Evolutionary conservation across 2,329 filamentous ascomycete genomes (phyloP).

Genomic region (Scleromitrula shiraiana): DNA sequence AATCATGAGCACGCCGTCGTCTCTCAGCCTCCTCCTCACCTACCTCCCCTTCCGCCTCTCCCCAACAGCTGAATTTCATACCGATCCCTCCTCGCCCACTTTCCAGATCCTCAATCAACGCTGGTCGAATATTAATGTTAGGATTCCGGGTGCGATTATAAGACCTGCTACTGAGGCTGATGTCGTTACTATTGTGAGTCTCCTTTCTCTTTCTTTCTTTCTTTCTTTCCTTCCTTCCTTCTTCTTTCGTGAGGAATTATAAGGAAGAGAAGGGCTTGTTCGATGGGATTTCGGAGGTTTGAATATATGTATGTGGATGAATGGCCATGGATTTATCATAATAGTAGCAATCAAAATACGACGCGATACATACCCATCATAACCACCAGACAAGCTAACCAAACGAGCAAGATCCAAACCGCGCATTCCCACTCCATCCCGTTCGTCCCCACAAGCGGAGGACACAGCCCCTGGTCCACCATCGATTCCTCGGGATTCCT

Average conservation of each 20-base stretch:
- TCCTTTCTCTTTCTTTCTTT: too few relatives aligned
- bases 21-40: too few relatives aligned
- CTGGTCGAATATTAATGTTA: neutral
- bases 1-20: too few relatives aligned
- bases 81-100: neutral
- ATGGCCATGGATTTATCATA: too few relatives aligned
- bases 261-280: too few relatives aligned
- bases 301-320: too few relatives aligned
- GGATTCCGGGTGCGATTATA: neutral
- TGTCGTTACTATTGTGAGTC: neutral
- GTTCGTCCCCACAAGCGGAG: conserved; percentile 22
- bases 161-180: neutral
- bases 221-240: too few relatives aligned
- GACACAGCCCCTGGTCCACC: conserved; percentile 25
- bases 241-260: too few relatives aligned
- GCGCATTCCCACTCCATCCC: conserved; percentile 9
- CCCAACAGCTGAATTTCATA: neutral
- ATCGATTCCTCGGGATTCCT: conserved; percentile 18
- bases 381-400: too few relatives aligned
- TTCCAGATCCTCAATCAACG: neutral
- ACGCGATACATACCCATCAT: too few relatives aligned
- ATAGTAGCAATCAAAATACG: too few relatives aligned
- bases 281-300: too few relatives aligned
- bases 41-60: neutral
- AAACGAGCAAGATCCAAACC: neutral